Conservation (phyloP, 108 stramenopile species). For the Chaetoceros tenuissimus region DNA sequence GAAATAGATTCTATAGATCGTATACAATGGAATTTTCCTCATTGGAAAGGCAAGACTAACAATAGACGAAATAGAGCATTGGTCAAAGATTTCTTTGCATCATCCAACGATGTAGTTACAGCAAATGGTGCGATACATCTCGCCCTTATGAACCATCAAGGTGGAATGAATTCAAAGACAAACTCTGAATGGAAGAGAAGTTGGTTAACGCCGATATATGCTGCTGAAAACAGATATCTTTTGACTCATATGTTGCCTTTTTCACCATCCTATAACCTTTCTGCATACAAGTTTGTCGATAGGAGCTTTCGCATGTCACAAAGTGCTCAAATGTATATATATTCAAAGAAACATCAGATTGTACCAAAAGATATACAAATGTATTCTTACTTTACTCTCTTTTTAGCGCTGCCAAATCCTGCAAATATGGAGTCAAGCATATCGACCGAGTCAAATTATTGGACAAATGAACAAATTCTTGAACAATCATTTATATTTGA, state of each 20-base stretch:
- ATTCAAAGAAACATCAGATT: not conserved
- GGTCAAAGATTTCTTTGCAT: conserved; percentile 6
- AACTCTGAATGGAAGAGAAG: conserved; percentile 8
- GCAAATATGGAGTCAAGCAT: not conserved
- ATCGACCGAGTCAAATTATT: not conserved
- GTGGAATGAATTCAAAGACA: conserved; percentile 1
- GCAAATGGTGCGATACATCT: conserved; percentile 9
- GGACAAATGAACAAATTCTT: not conserved
- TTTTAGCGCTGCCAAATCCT: not conserved
- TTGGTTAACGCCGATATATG: conserved; percentile 12
- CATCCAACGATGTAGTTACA: not conserved
- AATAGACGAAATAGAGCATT: conserved; percentile 3
- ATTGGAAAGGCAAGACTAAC: conserved; percentile 14
- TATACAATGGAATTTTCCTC: conserved; percentile 22
- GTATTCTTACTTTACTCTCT: conserved; percentile 6
- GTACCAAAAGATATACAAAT: conserved; percentile 6
- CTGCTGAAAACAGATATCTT: conserved; percentile 1
- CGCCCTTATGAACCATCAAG: conserved; percentile 7
- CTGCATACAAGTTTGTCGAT: conserved; percentile 4
- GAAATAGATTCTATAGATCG: conserved; percentile 7
- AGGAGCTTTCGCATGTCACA: not conserved
- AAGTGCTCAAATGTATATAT: conserved; percentile 4
- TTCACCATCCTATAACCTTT: not conserved
- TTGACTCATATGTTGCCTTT: not conserved
- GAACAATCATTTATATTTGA: not conserved